Conservation (phyloP, 2,329 filamentous ascomycete species). For the Corynespora cassiicola region DNA sequence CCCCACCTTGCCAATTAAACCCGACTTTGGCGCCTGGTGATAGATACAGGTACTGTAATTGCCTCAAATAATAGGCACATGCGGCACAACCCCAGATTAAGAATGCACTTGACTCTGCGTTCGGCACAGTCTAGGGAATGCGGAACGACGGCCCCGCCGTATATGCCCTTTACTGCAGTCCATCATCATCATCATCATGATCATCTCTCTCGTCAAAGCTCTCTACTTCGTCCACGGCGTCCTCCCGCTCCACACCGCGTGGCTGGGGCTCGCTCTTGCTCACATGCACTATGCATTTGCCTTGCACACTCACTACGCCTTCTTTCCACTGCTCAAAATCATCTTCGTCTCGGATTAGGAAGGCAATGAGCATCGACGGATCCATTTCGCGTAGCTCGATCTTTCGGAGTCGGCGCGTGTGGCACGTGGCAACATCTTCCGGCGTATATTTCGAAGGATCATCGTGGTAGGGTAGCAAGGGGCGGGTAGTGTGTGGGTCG, state of each 20-base stretch:
- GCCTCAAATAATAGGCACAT: too few relatives aligned
- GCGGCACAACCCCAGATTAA: too few relatives aligned
- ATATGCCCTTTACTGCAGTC: conserved; percentile 23
- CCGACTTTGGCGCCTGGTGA: too few relatives aligned
- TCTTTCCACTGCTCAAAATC: conserved; percentile 87
- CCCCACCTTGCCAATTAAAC: too few relatives aligned
- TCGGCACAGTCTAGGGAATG: background rate
- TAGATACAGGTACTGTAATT: too few relatives aligned
- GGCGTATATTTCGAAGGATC: conserved; percentile 65
- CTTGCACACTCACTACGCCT: conserved; percentile 73
- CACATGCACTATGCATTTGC: conserved; percentile 84
- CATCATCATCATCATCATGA: too few relatives aligned
- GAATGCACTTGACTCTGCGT: too few relatives aligned
- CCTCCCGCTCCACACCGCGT: conserved; percentile 64
- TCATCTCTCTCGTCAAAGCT: conserved; percentile 82
- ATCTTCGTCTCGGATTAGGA: conserved; percentile 79
- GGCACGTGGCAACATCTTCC: conserved; percentile 82
- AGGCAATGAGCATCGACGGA: conserved; percentile 96
- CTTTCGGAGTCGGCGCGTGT: conserved; percentile 82
- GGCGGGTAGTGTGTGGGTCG: conserved; percentile 87
- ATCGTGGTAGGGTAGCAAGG: conserved; percentile 71
- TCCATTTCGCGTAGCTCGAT: conserved; percentile 93
- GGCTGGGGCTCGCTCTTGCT: conserved; percentile 70
- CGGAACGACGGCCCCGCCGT: background rate
- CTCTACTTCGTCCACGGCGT: conserved; percentile 88